Evolutionary conservation across 2,329 filamentous ascomycete genomes (phyloP).

Genomic region (Parastagonospora avenae): DNA sequence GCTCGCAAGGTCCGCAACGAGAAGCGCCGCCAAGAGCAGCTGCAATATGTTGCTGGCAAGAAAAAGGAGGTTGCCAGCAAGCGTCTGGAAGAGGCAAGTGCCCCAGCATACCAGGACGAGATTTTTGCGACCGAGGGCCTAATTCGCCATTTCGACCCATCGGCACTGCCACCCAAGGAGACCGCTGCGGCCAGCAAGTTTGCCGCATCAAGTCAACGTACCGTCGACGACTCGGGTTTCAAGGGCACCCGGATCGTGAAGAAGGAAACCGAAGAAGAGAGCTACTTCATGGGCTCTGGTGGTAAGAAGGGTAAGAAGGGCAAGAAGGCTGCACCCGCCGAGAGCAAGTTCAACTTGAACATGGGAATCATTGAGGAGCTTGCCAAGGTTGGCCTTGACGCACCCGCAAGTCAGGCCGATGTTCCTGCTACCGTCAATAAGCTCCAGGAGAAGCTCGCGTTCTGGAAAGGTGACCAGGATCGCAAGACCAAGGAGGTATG

Average conservation of each 20-base stretch:
- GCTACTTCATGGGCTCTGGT: conserved; percentile 75
- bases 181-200: conserved; percentile 68
- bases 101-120: conserved; percentile 89
- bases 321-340: conserved; percentile 66
- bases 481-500: conserved; percentile 88
- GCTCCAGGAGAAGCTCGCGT: conserved; percentile 85
- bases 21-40: conserved; percentile 80
- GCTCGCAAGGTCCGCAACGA: conserved; percentile 76
- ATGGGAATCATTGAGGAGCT: conserved; percentile 93
- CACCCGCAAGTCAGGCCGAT: conserved; percentile 84
- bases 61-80: conserved; percentile 77
- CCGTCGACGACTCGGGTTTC: conserved; percentile 79
- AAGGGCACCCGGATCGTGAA: conserved; percentile 83
- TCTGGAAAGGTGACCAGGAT: conserved; percentile 91
- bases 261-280: conserved; percentile 88
- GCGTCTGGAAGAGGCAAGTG: conserved; percentile 79
- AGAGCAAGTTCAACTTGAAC: conserved; percentile 78
- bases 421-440: conserved; percentile 82
- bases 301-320: conserved; percentile 89
- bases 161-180: conserved; percentile 67
- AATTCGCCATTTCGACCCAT: conserved; percentile 89
- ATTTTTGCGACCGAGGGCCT: conserved; percentile 87
- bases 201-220: conserved; percentile 75
- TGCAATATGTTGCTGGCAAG: conserved; percentile 71
- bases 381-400: conserved; percentile 79